Evolutionary conservation across 352 stramenopile genomes (phyloP).

Genomic region (Pythium biforme): DNA sequence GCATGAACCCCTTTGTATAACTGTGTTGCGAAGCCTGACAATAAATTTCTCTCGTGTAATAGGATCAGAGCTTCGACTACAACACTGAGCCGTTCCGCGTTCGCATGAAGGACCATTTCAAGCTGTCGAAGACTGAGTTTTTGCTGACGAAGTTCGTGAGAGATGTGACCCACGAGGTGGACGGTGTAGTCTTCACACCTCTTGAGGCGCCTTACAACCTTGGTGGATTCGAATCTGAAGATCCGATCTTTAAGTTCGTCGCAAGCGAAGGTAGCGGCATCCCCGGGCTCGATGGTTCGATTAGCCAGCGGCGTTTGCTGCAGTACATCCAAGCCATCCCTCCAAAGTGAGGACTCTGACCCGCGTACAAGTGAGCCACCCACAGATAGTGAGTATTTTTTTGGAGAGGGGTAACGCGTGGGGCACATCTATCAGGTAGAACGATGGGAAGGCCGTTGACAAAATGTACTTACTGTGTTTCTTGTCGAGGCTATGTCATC

Average conservation of each 20-base stretch:
- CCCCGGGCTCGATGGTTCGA: conserved; percentile 77
- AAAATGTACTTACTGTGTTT: conserved; percentile 27
- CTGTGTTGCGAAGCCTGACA: not conserved
- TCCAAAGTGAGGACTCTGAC: conserved; percentile 36
- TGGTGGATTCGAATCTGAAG: conserved; percentile 79
- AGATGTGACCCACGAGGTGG: conserved; percentile 83
- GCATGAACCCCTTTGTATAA: not conserved
- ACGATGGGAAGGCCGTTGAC: conserved; percentile 2
- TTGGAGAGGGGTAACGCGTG: not conserved
- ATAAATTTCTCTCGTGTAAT: not conserved
- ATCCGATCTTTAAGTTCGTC: conserved; percentile 89
- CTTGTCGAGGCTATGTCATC: conserved; percentile 3
- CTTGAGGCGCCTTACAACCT: conserved; percentile 84
- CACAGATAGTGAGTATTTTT: conserved; percentile 12
- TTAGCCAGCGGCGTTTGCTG: conserved; percentile 73
- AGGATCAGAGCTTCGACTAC: conserved; percentile 82
- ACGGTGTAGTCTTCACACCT: conserved; percentile 86
- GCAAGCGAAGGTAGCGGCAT: conserved; percentile 81
- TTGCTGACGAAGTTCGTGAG: conserved; percentile 85
- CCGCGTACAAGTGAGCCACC: not conserved
- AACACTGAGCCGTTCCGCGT: conserved; percentile 81
- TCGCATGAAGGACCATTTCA: conserved; percentile 90
- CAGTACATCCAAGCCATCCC: conserved; percentile 80
- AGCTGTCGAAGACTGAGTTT: conserved; percentile 83
- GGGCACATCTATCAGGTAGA: conserved; percentile 21